Percentiles rank a stretch among this genome's conserved stretches.
These are phyloP conservation scores for Solanum ossicruentum DNA, from an alignment of 257 asterid species.

Conservation along the genomic window DNA sequence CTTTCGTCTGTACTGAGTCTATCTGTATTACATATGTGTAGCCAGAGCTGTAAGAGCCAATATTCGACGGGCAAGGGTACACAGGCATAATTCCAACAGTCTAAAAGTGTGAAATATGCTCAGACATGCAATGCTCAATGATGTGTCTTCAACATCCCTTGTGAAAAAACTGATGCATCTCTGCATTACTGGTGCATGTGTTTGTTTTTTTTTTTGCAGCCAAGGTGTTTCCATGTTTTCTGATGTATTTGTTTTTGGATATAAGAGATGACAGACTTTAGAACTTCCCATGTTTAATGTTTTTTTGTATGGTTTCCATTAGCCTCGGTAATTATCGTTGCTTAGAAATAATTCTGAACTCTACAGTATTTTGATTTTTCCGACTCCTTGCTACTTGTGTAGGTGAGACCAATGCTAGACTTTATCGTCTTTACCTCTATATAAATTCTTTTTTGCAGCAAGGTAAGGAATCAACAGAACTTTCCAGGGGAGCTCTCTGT, in stretches of 20 bases:
- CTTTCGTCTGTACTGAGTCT: not conserved
- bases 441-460: constrained; percentile 37
- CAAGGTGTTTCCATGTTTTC: not conserved
- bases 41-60: not conserved
- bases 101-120: not conserved
- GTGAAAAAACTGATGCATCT: not conserved
- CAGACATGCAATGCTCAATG: not conserved
- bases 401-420: not conserved
- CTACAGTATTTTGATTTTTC: not conserved
- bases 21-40: not conserved
- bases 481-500: constrained; percentile 46
- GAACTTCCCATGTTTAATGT: not conserved
- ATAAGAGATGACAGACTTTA: not conserved
- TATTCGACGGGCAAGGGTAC: not conserved
- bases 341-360: not conserved
- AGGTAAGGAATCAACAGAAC: constrained; percentile 27
- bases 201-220: not conserved
- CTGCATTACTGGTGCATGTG: not conserved
- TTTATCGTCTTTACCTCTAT: not conserved
- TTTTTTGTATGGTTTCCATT: not conserved
- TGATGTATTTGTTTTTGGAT: not conserved
- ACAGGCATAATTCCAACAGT: not conserved
- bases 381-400: not conserved
- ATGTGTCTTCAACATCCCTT: not conserved
- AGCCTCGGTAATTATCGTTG: not conserved